These are phyloP conservation scores for Heracleum sosnowskyi DNA, from an alignment of 129 eudicot species.

Conservation along the genomic window DNA sequence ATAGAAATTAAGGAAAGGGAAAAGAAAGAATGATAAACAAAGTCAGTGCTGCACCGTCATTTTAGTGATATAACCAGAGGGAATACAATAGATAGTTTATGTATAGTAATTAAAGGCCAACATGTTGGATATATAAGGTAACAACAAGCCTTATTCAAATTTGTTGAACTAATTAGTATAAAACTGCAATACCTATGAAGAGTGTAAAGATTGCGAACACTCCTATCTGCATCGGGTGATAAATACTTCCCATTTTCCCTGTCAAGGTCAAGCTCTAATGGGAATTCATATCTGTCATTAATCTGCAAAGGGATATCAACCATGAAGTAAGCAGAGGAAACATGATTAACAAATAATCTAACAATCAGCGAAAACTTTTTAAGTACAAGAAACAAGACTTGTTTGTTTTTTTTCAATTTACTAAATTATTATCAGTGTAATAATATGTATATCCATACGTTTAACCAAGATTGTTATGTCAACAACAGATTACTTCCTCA, in stretches of 20 bases:
- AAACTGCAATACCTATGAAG: conserved; percentile 64
- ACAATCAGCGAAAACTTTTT: no score
- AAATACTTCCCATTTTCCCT: conserved; percentile 80
- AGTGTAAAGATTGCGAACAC: conserved; percentile 84
- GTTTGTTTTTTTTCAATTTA: no score
- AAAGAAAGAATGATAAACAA: neutral
- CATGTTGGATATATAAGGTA: neutral
- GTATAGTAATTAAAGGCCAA: neutral
- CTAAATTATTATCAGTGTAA: no score
- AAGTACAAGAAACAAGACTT: no score
- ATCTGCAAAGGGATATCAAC: conserved; percentile 43
- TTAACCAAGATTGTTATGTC: no score
- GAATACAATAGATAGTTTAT: neutral
- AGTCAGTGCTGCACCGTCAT: neutral
- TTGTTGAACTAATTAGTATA: neutral
- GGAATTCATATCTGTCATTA: conserved; percentile 92
- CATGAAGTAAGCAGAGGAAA: neutral
- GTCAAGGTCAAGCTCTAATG: conserved; percentile 90
- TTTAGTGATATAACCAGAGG: neutral
- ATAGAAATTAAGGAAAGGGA: neutral
- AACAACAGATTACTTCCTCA: no score
- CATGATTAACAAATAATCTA: neutral
- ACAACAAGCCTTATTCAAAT: neutral
- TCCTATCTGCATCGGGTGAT: conserved; percentile 87
- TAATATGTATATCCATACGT: no score